Conservation (phyloP, 768 basidiomycete genomes). For the Podaxis sp. region DNA sequence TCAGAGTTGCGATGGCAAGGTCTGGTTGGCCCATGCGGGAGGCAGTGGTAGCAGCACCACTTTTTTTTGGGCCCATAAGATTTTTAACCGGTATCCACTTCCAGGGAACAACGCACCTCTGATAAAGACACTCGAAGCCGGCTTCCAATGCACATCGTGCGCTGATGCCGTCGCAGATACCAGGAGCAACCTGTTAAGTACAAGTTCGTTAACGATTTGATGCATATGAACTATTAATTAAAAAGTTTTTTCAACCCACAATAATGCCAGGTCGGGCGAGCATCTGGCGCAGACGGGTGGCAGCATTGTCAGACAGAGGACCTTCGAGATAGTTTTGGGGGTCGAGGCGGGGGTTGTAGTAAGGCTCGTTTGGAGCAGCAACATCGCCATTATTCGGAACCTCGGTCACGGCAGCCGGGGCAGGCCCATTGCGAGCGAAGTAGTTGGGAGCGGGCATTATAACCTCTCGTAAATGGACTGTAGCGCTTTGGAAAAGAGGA, state of each 20-base stretch:
- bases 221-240: not conserved
- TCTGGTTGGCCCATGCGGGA: conserved; percentile 76
- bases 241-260: conserved; percentile 32
- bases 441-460: conserved; percentile 11
- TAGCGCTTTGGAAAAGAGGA: not conserved
- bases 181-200: conserved; percentile 57
- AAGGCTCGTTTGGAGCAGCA: conserved; percentile 21
- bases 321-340: conserved; percentile 66
- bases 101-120: conserved; percentile 39
- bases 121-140: conserved; percentile 72
- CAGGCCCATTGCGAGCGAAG: conserved; percentile 3
- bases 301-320: conserved; percentile 62
- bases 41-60: conserved; percentile 78
- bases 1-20: conserved; percentile 70
- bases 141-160: conserved; percentile 76
- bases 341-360: conserved; percentile 66
- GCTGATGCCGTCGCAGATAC: conserved; percentile 75
- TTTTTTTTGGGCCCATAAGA: not conserved
- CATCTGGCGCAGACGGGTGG: conserved; percentile 67
- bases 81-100: not conserved
- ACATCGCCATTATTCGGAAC: not conserved
- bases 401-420: not conserved
- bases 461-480: not conserved
- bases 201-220: not conserved
- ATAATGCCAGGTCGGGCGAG: conserved; percentile 70